Evolutionary conservation across 257 asterid genomes (phyloP).

Genomic region (Lycium ferocissimum): DNA sequence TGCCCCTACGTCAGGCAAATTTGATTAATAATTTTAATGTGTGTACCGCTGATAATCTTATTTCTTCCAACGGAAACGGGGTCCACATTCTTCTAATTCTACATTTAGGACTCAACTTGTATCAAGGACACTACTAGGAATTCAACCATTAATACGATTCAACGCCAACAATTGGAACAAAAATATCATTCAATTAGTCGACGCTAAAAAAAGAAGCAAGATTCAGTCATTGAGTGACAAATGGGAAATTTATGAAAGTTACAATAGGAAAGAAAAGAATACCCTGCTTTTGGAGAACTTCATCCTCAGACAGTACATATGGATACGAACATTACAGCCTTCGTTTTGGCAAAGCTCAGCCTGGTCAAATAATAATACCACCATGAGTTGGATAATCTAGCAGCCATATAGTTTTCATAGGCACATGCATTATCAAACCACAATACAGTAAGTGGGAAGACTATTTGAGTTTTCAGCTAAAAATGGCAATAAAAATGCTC

Average conservation of each 20-base stretch:
- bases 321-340: conserved; percentile 73
- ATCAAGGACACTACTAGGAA: not conserved
- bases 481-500: not conserved
- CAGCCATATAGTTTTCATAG: not conserved
- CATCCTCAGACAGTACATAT: conserved; percentile 70
- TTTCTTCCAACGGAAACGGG: not conserved
- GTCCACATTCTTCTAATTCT: not conserved
- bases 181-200: too few species aligned
- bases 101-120: not conserved
- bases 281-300: conserved; percentile 76
- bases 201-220: not conserved
- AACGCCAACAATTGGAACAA: not conserved
- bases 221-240: not conserved
- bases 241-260: not conserved
- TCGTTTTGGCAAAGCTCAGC: conserved; percentile 72
- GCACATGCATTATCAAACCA: conserved; percentile 23
- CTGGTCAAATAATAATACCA: conserved; percentile 49
- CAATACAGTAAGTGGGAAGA: not conserved
- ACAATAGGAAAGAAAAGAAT: conserved; percentile 27
- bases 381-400: conserved; percentile 27
- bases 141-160: not conserved
- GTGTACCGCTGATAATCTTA: not conserved
- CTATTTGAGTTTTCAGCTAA: not conserved
- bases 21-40: not conserved
- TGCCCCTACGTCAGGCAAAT: not conserved